Percentiles rank a stretch among this genome's conserved stretches.
phyloP scores from a whole-genome alignment of 2,329 filamentous ascomycete species.

The Sarocladium strictum region DNA sequence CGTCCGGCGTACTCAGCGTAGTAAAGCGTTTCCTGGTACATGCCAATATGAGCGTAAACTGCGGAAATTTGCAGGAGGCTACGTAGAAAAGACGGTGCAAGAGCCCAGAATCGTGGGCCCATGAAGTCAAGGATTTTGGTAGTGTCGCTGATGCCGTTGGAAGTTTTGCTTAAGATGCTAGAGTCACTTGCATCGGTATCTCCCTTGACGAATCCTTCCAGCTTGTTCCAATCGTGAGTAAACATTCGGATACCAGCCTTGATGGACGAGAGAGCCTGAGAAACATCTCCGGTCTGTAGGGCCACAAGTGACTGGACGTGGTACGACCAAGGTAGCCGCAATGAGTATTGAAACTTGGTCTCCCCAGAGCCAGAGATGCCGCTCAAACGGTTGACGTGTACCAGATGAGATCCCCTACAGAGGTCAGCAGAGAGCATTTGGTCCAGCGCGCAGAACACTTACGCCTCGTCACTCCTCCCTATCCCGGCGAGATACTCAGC shows the following conservation, averaged over 20 bases:
- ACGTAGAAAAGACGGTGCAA: constrained; percentile 68
- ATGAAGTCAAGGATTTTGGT: constrained; percentile 21
- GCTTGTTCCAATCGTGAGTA: constrained; percentile 48
- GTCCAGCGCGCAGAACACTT: too few species aligned
- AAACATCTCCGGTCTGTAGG: constrained; percentile 54
- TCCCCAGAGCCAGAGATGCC: constrained; percentile 18
- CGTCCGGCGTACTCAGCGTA: constrained; percentile 80
- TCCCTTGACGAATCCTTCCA: constrained; percentile 31
- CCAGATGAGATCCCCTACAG: constrained; percentile 21
- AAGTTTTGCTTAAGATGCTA: constrained; percentile 14
- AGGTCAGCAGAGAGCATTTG: not conserved
- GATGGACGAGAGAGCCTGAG: constrained; percentile 51
- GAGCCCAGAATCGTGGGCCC: constrained; percentile 67
- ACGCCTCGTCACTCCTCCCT: constrained; percentile 58
- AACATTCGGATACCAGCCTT: constrained; percentile 51
- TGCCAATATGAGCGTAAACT: constrained; percentile 76
- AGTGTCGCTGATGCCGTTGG: constrained; percentile 20
- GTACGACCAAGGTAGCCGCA: constrained; percentile 19
- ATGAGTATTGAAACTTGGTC: constrained; percentile 26
- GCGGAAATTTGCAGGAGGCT: constrained; percentile 68
- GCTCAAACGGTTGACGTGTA: constrained; percentile 33
- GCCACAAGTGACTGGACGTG: constrained; percentile 57
- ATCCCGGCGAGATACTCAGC: constrained; percentile 69
- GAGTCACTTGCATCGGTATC: constrained; percentile 19
- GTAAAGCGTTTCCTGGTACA: constrained; percentile 83